phyloP scores from a whole-genome alignment of 345 rosid genomes.

The Mangifera indica region DNA sequence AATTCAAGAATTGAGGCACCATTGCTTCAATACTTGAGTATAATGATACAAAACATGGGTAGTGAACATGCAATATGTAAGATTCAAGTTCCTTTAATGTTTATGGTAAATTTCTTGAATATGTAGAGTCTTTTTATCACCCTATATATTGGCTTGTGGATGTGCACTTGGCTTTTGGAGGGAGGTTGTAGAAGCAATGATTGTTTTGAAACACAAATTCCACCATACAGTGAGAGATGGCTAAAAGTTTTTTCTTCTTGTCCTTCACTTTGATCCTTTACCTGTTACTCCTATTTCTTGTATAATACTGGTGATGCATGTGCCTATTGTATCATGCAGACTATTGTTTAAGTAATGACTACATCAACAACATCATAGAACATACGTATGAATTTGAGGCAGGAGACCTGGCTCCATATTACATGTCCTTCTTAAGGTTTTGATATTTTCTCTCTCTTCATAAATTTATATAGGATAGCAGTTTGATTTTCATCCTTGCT shows the following conservation, averaged over 20 bases:
- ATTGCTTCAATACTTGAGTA: slow-evolving; percentile 61
- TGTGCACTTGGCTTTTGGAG: background rate
- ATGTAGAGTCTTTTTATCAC: slow-evolving; percentile 12
- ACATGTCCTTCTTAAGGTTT: slow-evolving; percentile 64
- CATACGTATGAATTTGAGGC: slow-evolving; percentile 48
- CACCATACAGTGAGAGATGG: background rate
- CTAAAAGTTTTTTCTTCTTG: background rate
- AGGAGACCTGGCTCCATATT: slow-evolving; percentile 62
- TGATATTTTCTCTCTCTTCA: slow-evolving; percentile 21
- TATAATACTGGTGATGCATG: slow-evolving; percentile 17
- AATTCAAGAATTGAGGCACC: slow-evolving; percentile 59
- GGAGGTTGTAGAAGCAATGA: background rate
- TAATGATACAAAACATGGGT: slow-evolving; percentile 65
- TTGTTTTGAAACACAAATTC: background rate
- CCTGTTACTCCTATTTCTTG: background rate
- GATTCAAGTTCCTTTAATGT: slow-evolving; percentile 28
- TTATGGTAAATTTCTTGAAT: slow-evolving; percentile 19
- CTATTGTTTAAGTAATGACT: slow-evolving; percentile 68
- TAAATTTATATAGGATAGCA: slow-evolving; percentile 9
- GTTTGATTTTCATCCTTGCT: background rate
- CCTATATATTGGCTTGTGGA: background rate
- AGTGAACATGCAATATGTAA: slow-evolving; percentile 62
- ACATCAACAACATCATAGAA: slow-evolving; percentile 53
- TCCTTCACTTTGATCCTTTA: slow-evolving; percentile 1
- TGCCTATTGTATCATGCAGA: slow-evolving; percentile 38